These are phyloP conservation scores for Yarrowia sp. DNA, from an alignment of 805 yeast genomes.

Conservation along the genomic window DNA sequence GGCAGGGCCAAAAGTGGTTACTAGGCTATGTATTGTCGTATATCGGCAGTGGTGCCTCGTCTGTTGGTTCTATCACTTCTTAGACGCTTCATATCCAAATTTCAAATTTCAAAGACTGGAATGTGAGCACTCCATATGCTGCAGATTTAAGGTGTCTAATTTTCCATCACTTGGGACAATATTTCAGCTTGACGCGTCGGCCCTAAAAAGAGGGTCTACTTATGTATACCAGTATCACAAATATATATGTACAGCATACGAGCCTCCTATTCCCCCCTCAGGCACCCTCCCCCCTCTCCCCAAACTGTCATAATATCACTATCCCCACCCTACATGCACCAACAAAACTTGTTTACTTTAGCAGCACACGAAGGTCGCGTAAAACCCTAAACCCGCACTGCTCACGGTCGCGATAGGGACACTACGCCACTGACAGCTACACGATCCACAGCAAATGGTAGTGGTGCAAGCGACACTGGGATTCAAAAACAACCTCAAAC, in stretches of 20 bases:
- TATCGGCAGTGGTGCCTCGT: no score
- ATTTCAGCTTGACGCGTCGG: no score
- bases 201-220: no score
- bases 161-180: not conserved
- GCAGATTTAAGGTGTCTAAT: not conserved
- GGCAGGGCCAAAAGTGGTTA: no score
- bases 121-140: not conserved
- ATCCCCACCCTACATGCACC: not conserved
- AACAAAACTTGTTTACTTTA: conserved; percentile 5
- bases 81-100: no score
- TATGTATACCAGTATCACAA: no score
- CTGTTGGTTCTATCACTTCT: no score
- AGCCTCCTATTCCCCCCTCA: no score
- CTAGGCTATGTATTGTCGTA: no score
- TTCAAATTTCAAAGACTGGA: not conserved
- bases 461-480: not conserved
- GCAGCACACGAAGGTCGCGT: not conserved
- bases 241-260: no score
- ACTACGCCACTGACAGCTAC: not conserved
- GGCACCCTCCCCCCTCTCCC: no score
- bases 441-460: not conserved
- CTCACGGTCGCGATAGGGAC: not conserved
- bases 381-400: not conserved
- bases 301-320: no score
- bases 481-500: conserved; percentile 1